Percentiles rank a stretch among this genome's conserved stretches.
phyloP scores from a whole-genome alignment of 257 asterid species.

The Fraxinus cuspidata region DNA sequence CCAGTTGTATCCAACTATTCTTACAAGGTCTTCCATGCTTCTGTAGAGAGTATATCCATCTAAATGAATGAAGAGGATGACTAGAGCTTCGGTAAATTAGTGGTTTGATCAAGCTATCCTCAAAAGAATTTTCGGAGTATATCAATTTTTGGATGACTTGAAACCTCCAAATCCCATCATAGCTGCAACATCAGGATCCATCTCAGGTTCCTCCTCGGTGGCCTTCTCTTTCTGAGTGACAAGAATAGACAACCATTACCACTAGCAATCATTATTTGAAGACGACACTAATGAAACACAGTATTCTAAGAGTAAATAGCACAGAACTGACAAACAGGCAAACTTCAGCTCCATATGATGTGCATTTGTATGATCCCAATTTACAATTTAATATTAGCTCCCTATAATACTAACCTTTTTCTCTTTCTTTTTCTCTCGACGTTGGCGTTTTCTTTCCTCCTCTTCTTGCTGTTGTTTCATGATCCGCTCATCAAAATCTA shows the following conservation, averaged over 20 bases:
- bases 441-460: constrained; percentile 89
- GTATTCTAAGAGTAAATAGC: background rate
- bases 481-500: constrained; percentile 87
- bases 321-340: background rate
- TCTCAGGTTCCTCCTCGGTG: constrained; percentile 81
- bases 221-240: constrained; percentile 73
- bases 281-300: background rate
- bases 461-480: constrained; percentile 94
- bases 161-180: constrained; percentile 99
- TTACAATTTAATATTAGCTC: background rate
- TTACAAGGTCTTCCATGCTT: background rate
- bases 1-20: background rate
- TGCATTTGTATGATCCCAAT: background rate
- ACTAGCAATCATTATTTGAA: constrained; percentile 9
- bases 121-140: background rate
- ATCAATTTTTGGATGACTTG: constrained; percentile 75
- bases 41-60: background rate
- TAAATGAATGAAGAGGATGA: background rate
- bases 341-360: background rate
- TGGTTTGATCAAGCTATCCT: constrained; percentile 1
- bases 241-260: constrained; percentile 10
- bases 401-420: constrained; percentile 59
- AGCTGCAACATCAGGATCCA: constrained; percentile 89
- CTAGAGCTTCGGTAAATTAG: background rate
- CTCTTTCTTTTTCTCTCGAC: constrained; percentile 95